Evolutionary conservation across 805 yeast species (phyloP).

Genomic region (Spathaspora sp.): DNA sequence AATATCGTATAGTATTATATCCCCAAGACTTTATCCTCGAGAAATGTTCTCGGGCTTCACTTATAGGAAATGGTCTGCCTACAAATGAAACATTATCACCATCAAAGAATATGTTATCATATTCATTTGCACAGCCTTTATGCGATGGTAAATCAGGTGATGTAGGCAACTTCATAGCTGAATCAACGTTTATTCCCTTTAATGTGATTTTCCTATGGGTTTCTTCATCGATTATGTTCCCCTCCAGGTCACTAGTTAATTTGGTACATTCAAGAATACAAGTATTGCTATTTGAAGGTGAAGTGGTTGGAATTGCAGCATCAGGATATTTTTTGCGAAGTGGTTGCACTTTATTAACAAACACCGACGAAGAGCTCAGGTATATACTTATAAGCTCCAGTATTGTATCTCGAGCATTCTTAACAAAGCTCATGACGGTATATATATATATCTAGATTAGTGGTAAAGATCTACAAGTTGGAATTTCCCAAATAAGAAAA

Average conservation of each 20-base stretch:
- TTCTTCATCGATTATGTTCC: slow-evolving; percentile 52
- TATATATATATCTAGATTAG: no score
- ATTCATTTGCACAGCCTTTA: slow-evolving; percentile 31
- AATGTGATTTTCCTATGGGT: slow-evolving; percentile 58
- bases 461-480: no score
- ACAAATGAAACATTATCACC: slow-evolving; percentile 80
- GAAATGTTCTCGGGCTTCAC: slow-evolving; percentile 68
- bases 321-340: slow-evolving; percentile 20
- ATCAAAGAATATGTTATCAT: slow-evolving; percentile 50
- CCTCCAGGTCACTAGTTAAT: slow-evolving; percentile 30
- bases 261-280: slow-evolving; percentile 18
- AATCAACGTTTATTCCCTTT: slow-evolving; percentile 81
- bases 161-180: slow-evolving; percentile 66
- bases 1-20: slow-evolving; percentile 70
- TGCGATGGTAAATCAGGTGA: slow-evolving; percentile 47
- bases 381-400: slow-evolving; percentile 30
- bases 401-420: slow-evolving; percentile 26
- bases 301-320: slow-evolving; percentile 10
- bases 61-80: slow-evolving; percentile 75
- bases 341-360: slow-evolving; percentile 9
- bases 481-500: background rate
- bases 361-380: slow-evolving; percentile 17
- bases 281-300: slow-evolving; percentile 1
- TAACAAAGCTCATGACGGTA: slow-evolving; percentile 15
- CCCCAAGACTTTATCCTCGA: slow-evolving; percentile 75